Conservation (phyloP, 1,284 basidiomycete genomes). For the Phylloporus sp. region DNA sequence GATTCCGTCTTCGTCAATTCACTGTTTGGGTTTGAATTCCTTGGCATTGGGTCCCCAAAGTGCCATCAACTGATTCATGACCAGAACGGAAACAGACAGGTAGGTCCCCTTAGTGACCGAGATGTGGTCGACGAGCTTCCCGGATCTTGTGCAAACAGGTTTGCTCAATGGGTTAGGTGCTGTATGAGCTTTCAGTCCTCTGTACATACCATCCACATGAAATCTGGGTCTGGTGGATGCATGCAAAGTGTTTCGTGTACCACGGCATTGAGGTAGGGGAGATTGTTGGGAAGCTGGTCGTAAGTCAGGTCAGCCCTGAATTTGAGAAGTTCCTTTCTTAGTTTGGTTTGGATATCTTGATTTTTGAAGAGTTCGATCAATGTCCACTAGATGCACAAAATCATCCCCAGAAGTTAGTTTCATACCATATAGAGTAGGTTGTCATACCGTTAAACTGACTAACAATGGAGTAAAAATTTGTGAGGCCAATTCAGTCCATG, state of each 20-base stretch:
- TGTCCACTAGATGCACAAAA: conserved; percentile 28
- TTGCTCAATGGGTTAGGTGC: conserved; percentile 44
- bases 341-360: conserved; percentile 27
- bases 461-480: neutral
- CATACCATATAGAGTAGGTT: neutral
- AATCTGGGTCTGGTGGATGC: conserved; percentile 34
- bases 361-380: conserved; percentile 34
- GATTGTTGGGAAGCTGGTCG: conserved; percentile 28
- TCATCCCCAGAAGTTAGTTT: neutral
- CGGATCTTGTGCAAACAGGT: conserved; percentile 44
- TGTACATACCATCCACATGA: conserved; percentile 44
- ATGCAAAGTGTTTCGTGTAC: conserved; percentile 33
- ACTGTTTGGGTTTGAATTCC: conserved; percentile 45
- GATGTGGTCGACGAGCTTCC: conserved; percentile 44
- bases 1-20: conserved; percentile 37
- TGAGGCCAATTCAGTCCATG: neutral
- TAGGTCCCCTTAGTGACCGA: conserved; percentile 49
- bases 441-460: conserved; percentile 31
- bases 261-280: conserved; percentile 35
- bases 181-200: neutral
- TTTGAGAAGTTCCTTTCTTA: conserved; percentile 33
- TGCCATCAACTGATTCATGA: conserved; percentile 50
- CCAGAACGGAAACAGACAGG: conserved; percentile 44
- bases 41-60: conserved; percentile 52
- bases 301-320: conserved; percentile 27